Evolutionary conservation across 768 basidiomycete genomes (phyloP).

Genomic region (Boletus pseudo-olivaceus): DNA sequence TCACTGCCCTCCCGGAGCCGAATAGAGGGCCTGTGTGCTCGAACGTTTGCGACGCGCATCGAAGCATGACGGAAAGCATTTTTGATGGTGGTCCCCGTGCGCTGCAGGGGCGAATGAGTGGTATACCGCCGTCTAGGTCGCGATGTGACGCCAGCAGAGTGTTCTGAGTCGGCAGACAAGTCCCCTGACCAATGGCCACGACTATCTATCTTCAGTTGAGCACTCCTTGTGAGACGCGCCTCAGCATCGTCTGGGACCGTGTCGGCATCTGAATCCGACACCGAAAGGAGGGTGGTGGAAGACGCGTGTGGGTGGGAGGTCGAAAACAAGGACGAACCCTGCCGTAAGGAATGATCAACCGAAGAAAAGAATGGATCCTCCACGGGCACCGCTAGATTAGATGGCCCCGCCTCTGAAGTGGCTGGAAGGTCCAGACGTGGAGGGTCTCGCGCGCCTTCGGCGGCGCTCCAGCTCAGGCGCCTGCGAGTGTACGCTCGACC

Average conservation of each 20-base stretch:
- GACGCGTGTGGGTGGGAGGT: constrained; percentile 47
- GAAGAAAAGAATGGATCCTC: constrained; percentile 53
- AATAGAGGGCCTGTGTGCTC: constrained; percentile 56
- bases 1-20: constrained; percentile 50
- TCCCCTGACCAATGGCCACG: constrained; percentile 26
- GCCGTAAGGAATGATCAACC: constrained; percentile 31
- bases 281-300: constrained; percentile 47
- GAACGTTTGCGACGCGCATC: constrained; percentile 78
- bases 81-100: constrained; percentile 57
- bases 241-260: constrained; percentile 56
- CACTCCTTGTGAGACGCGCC: constrained; percentile 51
- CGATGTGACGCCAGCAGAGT: constrained; percentile 38
- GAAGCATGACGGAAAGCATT: constrained; percentile 62
- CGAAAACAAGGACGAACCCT: constrained; percentile 37
- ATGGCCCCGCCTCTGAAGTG: constrained; percentile 19
- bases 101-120: constrained; percentile 56
- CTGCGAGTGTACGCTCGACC: constrained; percentile 41
- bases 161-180: constrained; percentile 45
- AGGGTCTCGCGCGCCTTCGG: constrained; percentile 47
- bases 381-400: constrained; percentile 18
- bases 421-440: constrained; percentile 37
- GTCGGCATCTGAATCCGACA: constrained; percentile 32
- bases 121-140: constrained; percentile 40
- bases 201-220: constrained; percentile 30
- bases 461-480: constrained; percentile 55